Evolutionary conservation across 371 early-diverging fungal genomes (phyloP).

Genomic region (Parasitella parasitica): DNA sequence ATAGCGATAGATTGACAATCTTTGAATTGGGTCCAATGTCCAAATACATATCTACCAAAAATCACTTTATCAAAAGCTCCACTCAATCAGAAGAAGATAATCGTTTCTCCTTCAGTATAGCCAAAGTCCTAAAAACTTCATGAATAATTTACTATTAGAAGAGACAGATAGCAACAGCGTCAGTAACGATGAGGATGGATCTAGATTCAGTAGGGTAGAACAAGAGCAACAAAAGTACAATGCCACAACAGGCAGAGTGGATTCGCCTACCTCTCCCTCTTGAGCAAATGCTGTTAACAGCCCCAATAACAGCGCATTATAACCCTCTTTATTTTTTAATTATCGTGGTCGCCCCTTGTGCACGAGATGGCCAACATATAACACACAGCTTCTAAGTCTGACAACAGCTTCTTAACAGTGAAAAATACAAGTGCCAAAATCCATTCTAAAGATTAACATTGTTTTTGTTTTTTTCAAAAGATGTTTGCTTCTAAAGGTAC

Average conservation of each 20-base stretch:
- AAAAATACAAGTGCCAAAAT: too few species aligned
- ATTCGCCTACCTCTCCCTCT: constrained; percentile 18
- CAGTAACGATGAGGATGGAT: too few species aligned
- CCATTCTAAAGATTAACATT: too few species aligned
- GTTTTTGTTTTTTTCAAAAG: too few species aligned
- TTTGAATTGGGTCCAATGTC: background rate
- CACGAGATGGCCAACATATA: too few species aligned
- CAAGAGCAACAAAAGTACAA: constrained; percentile 32
- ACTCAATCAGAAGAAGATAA: background rate
- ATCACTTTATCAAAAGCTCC: background rate
- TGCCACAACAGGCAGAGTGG: constrained; percentile 24
- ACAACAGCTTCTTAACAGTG: too few species aligned
- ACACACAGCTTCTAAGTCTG: too few species aligned
- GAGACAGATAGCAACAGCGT: background rate
- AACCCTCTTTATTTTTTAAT: background rate
- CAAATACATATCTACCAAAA: background rate
- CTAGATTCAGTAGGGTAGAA: constrained; percentile 12
- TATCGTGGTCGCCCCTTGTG: too few species aligned
- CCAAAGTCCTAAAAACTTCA: background rate
- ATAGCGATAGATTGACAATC: background rate
- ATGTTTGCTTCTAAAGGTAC: too few species aligned
- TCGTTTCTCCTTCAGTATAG: background rate
- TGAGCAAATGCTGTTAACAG: background rate
- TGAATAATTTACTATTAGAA: background rate
- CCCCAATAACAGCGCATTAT: background rate